These are phyloP conservation scores for Lagenaria siceraria DNA, from an alignment of 306 rosid genomes.

Conservation along the genomic window DNA sequence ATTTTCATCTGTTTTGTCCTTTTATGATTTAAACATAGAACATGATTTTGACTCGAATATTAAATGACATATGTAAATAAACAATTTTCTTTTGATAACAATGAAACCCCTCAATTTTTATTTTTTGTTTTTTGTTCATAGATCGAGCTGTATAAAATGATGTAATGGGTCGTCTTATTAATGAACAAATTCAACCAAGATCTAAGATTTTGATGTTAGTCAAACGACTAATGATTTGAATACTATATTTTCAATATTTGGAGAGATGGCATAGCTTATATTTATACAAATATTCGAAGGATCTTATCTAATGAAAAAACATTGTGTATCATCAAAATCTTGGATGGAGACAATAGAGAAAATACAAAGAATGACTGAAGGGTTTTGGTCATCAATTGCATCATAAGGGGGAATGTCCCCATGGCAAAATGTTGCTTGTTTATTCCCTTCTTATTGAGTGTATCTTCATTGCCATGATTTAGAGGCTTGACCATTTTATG, in stretches of 20 bases:
- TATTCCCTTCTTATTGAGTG: not conserved
- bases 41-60: conserved; percentile 1
- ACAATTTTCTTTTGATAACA: not conserved
- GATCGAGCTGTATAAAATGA: not conserved
- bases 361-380: not conserved
- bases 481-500: not conserved
- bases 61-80: not conserved
- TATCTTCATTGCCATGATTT: not conserved
- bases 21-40: not conserved
- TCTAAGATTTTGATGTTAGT: not conserved
- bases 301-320: not conserved
- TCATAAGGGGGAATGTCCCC: not conserved
- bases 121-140: not conserved
- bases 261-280: not conserved
- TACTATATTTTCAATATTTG: not conserved
- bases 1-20: not conserved
- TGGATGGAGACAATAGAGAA: conserved; percentile 3
- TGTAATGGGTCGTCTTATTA: no score
- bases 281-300: not conserved
- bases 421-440: not conserved
- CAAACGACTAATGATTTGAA: not conserved
- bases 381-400: conserved; percentile 3
- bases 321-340: not conserved
- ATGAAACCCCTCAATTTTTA: not conserved
- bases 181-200: not conserved